phyloP scores from a whole-genome alignment of 2,329 filamentous ascomycete genomes.

The Diaporthe vaccinii region DNA sequence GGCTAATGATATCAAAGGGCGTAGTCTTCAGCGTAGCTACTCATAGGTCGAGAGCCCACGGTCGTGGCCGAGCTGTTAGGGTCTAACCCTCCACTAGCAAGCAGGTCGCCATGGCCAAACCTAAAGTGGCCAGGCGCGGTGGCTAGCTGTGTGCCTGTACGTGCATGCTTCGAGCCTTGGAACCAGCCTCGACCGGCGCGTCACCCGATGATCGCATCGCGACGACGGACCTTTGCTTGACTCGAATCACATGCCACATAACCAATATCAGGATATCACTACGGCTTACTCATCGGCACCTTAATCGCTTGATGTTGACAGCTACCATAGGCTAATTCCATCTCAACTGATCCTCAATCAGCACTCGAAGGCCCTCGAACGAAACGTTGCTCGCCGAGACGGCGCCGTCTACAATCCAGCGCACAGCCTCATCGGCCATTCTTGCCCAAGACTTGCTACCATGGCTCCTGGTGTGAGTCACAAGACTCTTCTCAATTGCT shows the following conservation, averaged over 20 bases:
- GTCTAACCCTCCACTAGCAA: background rate
- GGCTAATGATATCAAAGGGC: background rate
- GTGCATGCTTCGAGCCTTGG: background rate
- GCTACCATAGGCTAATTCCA: background rate
- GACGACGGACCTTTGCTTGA: constrained; percentile 22
- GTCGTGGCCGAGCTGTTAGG: background rate
- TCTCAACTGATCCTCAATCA: background rate
- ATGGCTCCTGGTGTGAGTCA: constrained; percentile 58
- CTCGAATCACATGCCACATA: constrained; percentile 21
- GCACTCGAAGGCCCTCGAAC: background rate
- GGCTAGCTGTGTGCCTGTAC: background rate
- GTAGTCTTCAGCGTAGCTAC: background rate
- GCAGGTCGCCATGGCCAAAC: background rate
- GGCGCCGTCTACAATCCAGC: constrained; percentile 5
- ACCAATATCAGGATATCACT: background rate
- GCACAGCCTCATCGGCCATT: constrained; percentile 9
- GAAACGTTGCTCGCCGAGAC: constrained; percentile 15
- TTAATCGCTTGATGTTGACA: background rate
- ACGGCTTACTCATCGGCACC: background rate
- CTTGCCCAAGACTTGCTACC: constrained; percentile 8
- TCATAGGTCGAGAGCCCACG: background rate
- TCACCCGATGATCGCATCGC: constrained; percentile 17
- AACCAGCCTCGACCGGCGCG: constrained; percentile 30
- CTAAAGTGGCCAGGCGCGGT: constrained; percentile 19
- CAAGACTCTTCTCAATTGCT: background rate